Conservation (phyloP, 2,329 filamentous ascomycete species). For the Botrytis byssoidea region DNA sequence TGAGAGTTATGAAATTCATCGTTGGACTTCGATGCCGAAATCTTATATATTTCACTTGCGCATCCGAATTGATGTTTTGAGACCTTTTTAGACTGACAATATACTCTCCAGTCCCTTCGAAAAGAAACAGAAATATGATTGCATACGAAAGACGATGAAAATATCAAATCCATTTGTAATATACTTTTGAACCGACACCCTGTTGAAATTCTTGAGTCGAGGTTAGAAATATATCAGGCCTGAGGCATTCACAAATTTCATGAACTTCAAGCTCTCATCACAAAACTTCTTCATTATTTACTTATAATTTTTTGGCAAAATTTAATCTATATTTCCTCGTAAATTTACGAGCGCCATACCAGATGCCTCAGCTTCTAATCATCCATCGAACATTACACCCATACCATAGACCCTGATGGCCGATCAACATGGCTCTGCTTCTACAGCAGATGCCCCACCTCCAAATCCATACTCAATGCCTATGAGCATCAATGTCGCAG, state of each 20-base stretch:
- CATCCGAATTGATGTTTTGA: background rate
- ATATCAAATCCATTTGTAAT: background rate
- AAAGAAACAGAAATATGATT: background rate
- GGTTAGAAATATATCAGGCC: background rate
- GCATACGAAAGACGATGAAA: background rate
- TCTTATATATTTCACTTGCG: background rate
- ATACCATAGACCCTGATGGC: constrained; percentile 34
- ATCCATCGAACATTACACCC: constrained; percentile 30
- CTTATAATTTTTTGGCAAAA: background rate
- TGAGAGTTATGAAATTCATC: background rate
- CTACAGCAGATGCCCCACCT: constrained; percentile 27
- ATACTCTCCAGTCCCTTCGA: background rate
- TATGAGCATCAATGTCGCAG: constrained; percentile 16
- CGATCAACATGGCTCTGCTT: constrained; percentile 22
- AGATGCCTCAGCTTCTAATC: constrained; percentile 28
- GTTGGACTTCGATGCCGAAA: background rate
- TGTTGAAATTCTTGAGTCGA: background rate
- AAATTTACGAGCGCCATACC: background rate
- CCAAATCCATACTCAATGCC: constrained; percentile 17
- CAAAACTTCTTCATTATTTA: background rate
- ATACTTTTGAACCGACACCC: background rate
- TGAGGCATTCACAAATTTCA: constrained; percentile 3
- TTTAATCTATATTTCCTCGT: background rate
- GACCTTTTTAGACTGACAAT: background rate
- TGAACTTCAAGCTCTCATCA: background rate